Conservation (phyloP, 2,329 filamentous ascomycete species). For the Trichophyton simii region DNA sequence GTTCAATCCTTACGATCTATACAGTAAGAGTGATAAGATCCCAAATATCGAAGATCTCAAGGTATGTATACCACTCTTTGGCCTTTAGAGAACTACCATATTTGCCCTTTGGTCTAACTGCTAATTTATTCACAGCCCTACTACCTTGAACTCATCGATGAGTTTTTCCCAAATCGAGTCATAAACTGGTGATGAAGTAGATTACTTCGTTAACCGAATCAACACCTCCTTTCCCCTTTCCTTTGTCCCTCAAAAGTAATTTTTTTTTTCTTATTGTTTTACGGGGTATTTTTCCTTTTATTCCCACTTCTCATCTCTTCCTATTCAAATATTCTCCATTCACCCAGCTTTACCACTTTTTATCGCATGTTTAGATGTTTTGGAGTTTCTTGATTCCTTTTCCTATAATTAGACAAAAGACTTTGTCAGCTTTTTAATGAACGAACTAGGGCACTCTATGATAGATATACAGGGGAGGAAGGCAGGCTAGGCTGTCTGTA, state of each 20-base stretch:
- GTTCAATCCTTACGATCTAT: conserved; percentile 86
- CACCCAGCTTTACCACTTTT: background rate
- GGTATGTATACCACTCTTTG: conserved; percentile 30
- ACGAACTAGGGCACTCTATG: background rate
- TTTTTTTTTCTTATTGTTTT: background rate
- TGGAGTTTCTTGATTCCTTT: background rate
- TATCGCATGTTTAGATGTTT: background rate
- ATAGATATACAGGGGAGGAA: background rate
- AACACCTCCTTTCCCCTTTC: background rate
- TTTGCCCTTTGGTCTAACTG: background rate
- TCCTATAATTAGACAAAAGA: background rate
- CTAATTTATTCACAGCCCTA: conserved; percentile 40
- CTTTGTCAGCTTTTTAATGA: background rate
- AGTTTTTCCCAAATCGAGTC: conserved; percentile 52
- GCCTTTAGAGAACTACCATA: background rate
- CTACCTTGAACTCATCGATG: conserved; percentile 56
- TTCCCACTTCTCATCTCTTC: background rate
- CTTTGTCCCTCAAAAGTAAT: background rate
- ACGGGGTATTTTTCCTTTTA: background rate
- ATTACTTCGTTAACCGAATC: background rate
- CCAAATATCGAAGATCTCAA: conserved; percentile 68
- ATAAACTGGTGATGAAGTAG: conserved; percentile 46
- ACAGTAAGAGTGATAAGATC: conserved; percentile 78
- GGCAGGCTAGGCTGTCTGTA: background rate
- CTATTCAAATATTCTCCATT: background rate